Base-by-base conservation (phyloP, 371 early-diverging fungal genomes). In the Zopfochytrium polystomum region DNA sequence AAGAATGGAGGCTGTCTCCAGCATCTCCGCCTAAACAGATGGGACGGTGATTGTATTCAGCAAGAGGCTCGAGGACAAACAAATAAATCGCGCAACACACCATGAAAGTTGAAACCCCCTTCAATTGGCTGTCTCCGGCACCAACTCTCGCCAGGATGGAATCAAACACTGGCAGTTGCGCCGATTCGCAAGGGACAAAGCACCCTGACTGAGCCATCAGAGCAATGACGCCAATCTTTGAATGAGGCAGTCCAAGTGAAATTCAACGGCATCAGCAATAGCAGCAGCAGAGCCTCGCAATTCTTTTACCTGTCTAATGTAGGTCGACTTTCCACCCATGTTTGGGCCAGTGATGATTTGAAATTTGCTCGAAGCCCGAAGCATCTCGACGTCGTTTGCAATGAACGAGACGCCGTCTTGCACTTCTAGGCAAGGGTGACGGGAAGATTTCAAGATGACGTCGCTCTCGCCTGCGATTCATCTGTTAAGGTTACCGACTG, bases 31-130 rank as follows among this genome's bases (percentile, higher is more conserved):
- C 63, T 62, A 38, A 7, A 5, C 42, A 44, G 3, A 22, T 3
- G 20, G n/a, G n/a, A n/a, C n/a, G n/a, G 23, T 34, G 20, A 56
- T 35, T 23, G 11, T n/a, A 47, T 23, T n/a, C 22, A 45, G 30
- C 5, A 50, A 32, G 3, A 3, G 32, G 27, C 47, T 27, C 31
- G 2, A 46, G 22, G 32, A 7, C 26, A 33, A 6, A 25, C 18
- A n/a, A 55, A 3, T 30, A 52, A 13, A 52, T 27, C 32, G 3
- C 5, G n/a, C n/a, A n/a, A 52, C 62, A 11, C 11, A 62, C 63
- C 98, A 99, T 99, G 71, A 99, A 99, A 2, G 99, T 99, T 2
- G 95, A 95, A 0, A 95, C 88, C 27, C 96, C 96, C 62, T 90
- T 92, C 46, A 91, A 77, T 62, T 93, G 90, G 60, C 89, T 89